phyloP scores from a whole-genome alignment of 441 rosid species.

The Bocquillonia castaneifolia region DNA sequence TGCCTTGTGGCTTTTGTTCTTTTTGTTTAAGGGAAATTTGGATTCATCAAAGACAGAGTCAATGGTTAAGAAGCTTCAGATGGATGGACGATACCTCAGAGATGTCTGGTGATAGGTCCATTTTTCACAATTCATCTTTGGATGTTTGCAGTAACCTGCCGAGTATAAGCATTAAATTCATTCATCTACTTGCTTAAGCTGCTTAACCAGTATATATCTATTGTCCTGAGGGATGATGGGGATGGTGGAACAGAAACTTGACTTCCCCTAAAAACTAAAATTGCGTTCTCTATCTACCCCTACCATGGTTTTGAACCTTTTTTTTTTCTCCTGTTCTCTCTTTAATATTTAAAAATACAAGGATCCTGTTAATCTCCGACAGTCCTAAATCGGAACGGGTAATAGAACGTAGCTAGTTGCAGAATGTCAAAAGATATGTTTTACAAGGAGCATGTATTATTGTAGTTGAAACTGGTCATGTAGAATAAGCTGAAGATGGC shows the following conservation, averaged over 20 bases:
- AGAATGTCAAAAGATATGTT: slow-evolving; percentile 3
- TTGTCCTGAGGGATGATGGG: background rate
- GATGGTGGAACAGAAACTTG: slow-evolving; percentile 19
- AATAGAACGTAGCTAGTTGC: slow-evolving; percentile 12
- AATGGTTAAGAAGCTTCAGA: slow-evolving; percentile 90
- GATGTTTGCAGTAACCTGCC: slow-evolving; percentile 6
- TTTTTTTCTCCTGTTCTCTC: background rate
- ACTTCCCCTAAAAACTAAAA: slow-evolving; percentile 9
- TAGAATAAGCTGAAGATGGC: slow-evolving; percentile 9
- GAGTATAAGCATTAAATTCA: slow-evolving; percentile 23
- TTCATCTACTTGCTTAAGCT: slow-evolving; percentile 24
- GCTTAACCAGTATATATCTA: slow-evolving; percentile 17
- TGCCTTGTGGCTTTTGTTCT: too few species aligned
- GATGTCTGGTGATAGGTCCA: slow-evolving; percentile 70
- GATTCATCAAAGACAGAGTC: slow-evolving; percentile 82
- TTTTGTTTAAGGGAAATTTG: slow-evolving; percentile 72
- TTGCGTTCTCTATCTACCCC: slow-evolving; percentile 12
- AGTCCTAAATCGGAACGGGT: slow-evolving; percentile 2
- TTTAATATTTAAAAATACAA: too few species aligned
- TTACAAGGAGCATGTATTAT: background rate
- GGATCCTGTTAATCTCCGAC: background rate
- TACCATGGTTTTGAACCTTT: background rate
- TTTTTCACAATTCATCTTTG: background rate
- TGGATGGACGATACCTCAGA: slow-evolving; percentile 79
- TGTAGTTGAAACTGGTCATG: slow-evolving; percentile 10